These are phyloP conservation scores for Rickenella mellea DNA, from an alignment of 768 basidiomycete species.

Conservation along the genomic window DNA sequence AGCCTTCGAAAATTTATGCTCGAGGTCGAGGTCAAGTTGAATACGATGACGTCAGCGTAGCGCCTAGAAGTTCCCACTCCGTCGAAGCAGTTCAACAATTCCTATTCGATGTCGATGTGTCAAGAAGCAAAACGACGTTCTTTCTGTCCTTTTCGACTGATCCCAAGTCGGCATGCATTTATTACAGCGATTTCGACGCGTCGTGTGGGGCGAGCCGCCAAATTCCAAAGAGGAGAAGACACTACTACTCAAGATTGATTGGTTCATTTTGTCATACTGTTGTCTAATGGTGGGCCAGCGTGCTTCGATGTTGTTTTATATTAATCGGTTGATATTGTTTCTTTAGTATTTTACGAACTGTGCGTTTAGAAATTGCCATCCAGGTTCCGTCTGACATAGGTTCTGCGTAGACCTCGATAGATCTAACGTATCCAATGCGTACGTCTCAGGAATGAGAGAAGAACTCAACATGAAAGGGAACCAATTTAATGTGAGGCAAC, in stretches of 20 bases:
- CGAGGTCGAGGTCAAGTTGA: too few species aligned
- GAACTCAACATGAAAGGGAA: constrained; percentile 57
- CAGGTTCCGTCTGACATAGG: constrained; percentile 3
- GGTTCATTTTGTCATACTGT: constrained; percentile 62
- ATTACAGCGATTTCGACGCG: constrained; percentile 12
- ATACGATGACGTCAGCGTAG: too few species aligned
- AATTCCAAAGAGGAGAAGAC: constrained; percentile 33
- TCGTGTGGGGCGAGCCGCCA: constrained; percentile 29
- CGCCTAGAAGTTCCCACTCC: too few species aligned
- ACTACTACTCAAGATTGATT: constrained; percentile 51
- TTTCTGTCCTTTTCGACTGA: too few species aligned
- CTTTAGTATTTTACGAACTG: constrained; percentile 58
- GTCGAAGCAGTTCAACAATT: too few species aligned
- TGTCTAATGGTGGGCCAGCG: constrained; percentile 46
- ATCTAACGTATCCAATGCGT: constrained; percentile 64
- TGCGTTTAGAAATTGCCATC: constrained; percentile 24
- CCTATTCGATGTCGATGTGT: too few species aligned
- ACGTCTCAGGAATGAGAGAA: constrained; percentile 74
- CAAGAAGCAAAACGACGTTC: too few species aligned
- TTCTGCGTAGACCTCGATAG: constrained; percentile 46
- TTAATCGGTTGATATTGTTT: constrained; percentile 1
- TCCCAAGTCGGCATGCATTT: neutral
- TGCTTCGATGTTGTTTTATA: neutral
- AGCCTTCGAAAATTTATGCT: too few species aligned
- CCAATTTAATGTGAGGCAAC: constrained; percentile 42